Evolutionary conservation across 2,329 filamentous ascomycete species (phyloP), one percentile per base, ranked within the genome.

Genomic region (Phialemoniopsis sp.): DNA sequence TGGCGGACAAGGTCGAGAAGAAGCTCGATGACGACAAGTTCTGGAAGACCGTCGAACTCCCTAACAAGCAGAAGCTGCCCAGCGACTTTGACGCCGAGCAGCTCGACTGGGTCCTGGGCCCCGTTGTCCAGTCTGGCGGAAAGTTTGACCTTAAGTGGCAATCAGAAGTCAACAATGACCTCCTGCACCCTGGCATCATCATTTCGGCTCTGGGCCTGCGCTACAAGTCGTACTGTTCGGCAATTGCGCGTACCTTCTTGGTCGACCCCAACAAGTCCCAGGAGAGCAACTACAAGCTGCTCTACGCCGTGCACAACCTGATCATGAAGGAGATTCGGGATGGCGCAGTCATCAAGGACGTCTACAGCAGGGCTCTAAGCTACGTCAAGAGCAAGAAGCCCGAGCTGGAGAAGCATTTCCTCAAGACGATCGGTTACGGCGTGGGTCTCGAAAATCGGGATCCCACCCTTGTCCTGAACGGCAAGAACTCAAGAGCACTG

Each of bases 231-330:
- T 98, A 98, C 64, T 90, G 87, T 58, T 95, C 90, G 3, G 80
- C 89, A 44, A 89, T 98, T 50, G 89, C 87, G 12, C 83, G 93
- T 48, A 97, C 94, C 8, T 98, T 95, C 62, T 76, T 98, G 45
- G 91, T 98, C 34, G 94, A 97, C 53, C 94, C 94, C 13, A 96
- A 93, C 67, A 97, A 96, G 64, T 81, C 87, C 1, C 93, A 98
- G 59, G 93, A 97, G 64, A 85, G 78, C 58, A 93, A 90, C 57
- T 98, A 98, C 72, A 94, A 91, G 55, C 78, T 96, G 13, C 75
- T 98, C 5, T 72, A 88, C 39, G 79, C 80, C 37, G 80, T 97
- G 12, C 91, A 97, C 62, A 89, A 89, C 49, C 68, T 87, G n/a
- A 85, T 95, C 21, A 76, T 98, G 56, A 94, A 93, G 59, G 88